Percentiles rank a stretch among this genome's conserved stretches.
Conservation (phyloP, 805 yeast genomes). For the Cyberlindnera saturnus region DNA sequence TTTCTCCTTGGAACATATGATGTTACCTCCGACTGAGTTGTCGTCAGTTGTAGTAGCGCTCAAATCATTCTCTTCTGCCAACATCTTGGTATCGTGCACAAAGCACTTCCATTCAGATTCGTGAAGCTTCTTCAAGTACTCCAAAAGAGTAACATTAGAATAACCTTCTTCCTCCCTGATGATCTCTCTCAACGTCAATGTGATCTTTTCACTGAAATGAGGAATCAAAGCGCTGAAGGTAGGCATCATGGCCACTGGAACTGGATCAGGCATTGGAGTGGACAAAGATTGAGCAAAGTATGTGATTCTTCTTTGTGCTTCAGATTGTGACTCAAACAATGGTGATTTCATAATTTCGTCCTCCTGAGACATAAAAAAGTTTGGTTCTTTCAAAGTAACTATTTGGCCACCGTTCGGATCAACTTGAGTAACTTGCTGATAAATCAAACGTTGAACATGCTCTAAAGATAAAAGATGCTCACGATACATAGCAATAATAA, state of each 20-base stretch:
- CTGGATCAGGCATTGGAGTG: conserved; percentile 75
- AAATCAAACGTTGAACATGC: conserved; percentile 92
- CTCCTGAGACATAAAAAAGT: conserved; percentile 76
- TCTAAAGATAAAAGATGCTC: conserved; percentile 96
- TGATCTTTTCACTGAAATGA: conserved; percentile 79
- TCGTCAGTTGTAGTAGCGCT: conserved; percentile 12
- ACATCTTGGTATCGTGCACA: conserved; percentile 56
- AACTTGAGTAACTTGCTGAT: conserved; percentile 69
- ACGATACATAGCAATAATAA: conserved; percentile 97
- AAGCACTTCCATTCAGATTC: conserved; percentile 67
- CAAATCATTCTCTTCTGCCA: conserved; percentile 42
- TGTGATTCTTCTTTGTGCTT: conserved; percentile 77
- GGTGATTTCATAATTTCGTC: conserved; percentile 60
- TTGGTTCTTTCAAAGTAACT: conserved; percentile 56
- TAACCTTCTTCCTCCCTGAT: conserved; percentile 64
- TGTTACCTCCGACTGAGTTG: conserved; percentile 8
- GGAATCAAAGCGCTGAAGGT: conserved; percentile 81
- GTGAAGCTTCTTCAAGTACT: conserved; percentile 60
- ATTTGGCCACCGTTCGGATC: conserved; percentile 32
- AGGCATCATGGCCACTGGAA: conserved; percentile 66
- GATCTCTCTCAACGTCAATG: conserved; percentile 69
- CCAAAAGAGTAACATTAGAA: conserved; percentile 57
- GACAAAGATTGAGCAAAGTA: conserved; percentile 88
- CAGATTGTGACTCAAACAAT: conserved; percentile 56
- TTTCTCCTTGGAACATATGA: conserved; percentile 13